Percentiles rank a stretch among this genome's conserved stretches.
Conservation (phyloP, 2,329 filamentous ascomycete species). For the Beauveria sp. region DNA sequence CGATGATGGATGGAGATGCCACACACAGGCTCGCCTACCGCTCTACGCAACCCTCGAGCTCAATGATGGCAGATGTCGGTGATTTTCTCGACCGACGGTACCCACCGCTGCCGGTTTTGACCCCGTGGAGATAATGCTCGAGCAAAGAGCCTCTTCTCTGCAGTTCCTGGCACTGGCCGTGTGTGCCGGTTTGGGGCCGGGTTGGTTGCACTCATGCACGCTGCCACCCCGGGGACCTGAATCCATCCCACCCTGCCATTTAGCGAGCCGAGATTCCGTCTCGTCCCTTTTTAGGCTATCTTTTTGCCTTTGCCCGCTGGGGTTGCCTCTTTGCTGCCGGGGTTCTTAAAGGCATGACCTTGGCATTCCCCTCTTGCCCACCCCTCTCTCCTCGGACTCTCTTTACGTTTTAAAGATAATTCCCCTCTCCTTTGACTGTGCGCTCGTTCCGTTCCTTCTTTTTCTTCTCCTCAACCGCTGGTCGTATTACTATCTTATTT, state of each 20-base stretch:
- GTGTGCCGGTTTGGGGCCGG: not conserved
- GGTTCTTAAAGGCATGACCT: constrained; percentile 9
- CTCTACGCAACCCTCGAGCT: not conserved
- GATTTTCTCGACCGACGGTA: not conserved
- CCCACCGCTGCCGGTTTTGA: constrained; percentile 4
- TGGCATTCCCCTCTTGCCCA: constrained; percentile 8
- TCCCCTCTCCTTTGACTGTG: constrained; percentile 14
- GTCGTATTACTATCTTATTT: constrained; percentile 21
- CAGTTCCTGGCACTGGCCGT: not conserved
- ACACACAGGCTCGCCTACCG: too few relatives aligned
- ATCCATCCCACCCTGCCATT: not conserved
- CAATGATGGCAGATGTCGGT: not conserved
- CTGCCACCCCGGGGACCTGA: not conserved
- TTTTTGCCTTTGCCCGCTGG: not conserved
- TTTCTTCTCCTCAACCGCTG: constrained; percentile 20
- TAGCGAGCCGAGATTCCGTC: constrained; percentile 9
- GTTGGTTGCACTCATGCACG: not conserved
- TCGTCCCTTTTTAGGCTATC: constrained; percentile 1
- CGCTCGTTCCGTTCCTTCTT: constrained; percentile 16
- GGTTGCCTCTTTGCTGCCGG: not conserved
- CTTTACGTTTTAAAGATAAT: constrained; percentile 12
- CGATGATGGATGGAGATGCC: too few relatives aligned
- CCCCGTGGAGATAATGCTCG: not conserved
- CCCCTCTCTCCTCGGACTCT: constrained; percentile 2
- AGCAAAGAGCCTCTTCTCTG: not conserved